Evolutionary conservation across 2,329 filamentous ascomycete genomes (phyloP), one percentile per base, ranked within the genome.

Genomic region (Stemphylium lycopersici): DNA sequence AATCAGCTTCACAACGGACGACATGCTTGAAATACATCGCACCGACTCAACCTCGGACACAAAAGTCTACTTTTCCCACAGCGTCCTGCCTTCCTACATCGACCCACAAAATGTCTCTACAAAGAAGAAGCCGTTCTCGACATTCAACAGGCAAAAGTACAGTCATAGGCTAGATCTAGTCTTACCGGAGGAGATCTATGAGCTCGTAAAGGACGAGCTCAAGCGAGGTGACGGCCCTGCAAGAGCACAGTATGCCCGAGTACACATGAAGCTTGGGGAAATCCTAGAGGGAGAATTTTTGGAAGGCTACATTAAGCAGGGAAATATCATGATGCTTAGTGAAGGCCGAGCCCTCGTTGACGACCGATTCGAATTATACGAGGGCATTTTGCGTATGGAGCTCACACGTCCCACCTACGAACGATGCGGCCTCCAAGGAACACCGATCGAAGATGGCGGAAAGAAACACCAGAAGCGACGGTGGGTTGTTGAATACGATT

Each of bases 351-450:
- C 83, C 6, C 87, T 86, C 2, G 81, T 87, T 2, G 89, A 93
- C 66, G 90, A 90, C 63, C 80, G 88, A 2, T 93, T 91, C 70
- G 84, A 84, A 0, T 77, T 98, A 1, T 81, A 78, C 52, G 83
- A 91, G 62, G 91, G 91, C 0, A 77, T 84, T 0, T 80, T 99
- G 31, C 85, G 82, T 3, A 81, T 99, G 65, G 89, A 91, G 64
- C 81, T 98, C 22, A 89, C 91, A 59, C 91, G 88, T 63, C 87
- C 92, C 48, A 87, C 85, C 0, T 97, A 93, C 73, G 92, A 98
- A 74, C 84, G 88, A 42, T 87, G 89, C 41, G 95, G 95, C 0
- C 80, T 99, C 0, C 84, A 87, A 0, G 93, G 93, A 1, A 87
- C 86, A 59, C 83, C 89, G 0, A 77, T 86, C 18, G 78, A 80